Evolutionary conservation across 2,329 filamentous ascomycete species (phyloP), one percentile per base, ranked within the genome.

Genomic region (Epichloe elymi): DNA sequence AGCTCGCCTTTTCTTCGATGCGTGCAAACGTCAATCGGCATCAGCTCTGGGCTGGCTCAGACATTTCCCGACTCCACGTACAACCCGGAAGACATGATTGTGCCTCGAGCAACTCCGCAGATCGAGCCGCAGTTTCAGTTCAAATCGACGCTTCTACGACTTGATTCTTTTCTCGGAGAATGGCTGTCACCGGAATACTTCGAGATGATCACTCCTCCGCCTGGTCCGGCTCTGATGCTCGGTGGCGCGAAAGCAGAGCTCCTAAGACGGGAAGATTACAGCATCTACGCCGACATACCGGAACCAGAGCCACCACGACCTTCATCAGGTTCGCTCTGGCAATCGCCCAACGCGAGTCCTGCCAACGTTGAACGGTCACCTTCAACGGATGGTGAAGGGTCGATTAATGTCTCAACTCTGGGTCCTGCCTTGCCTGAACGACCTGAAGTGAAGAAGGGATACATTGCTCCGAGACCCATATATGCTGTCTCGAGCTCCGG

Each of bases 141-240:
- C 53, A 72, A 74, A 52, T 85, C 80, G 56, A 71, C 79, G 3
- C 74, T 82, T 10, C 69, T 98, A 46, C 85, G 93, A 1, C 76
- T 98, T 5, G 93, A 98, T 67, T 85, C 90, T 0, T 96, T 94
- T 62, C 75, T 98, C 0, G 91, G 93, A 46, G 93, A 98, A 73
- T 98, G 93, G 93, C 75, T 97, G 33, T 87, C 86, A 2, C 88
- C 89, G 1, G 85, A 90, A 62, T 98, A 98, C 66, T 98, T 91
- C 61, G 89, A 95, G 55, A 78, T 86, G 49, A 96, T 96, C 56
- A 91, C 86, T 0, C 87, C 89, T 3, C 93, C 93, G 11, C 93
- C 93, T 0, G 80, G 82, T 42, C 91, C 88, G 3, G 79, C 84
- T 4, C 78, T 93, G 69, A 94, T 98, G 88, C 74, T 97, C 3